Evolutionary conservation across 495 filamentous ascomycete genomes (phyloP).

Genomic region (Aspergillus kassunensis): DNA sequence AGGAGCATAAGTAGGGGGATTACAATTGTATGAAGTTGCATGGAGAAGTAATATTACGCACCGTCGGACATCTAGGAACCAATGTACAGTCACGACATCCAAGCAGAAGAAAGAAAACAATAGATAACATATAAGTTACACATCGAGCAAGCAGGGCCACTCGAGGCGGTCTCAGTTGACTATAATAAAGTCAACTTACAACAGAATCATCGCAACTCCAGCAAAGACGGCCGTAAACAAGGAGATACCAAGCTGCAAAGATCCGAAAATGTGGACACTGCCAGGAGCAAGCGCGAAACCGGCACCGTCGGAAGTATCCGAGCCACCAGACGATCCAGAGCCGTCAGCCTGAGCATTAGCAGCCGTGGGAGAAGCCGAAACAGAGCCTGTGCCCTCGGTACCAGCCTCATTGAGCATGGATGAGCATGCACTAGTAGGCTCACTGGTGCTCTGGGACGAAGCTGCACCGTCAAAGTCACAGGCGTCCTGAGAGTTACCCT

Average conservation of each 20-base stretch:
- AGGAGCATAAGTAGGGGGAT: no score
- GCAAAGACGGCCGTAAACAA: constrained; percentile 60
- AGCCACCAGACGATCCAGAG: constrained; percentile 2
- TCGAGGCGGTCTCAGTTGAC: not conserved
- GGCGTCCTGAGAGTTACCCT: constrained; percentile 46
- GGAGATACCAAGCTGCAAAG: constrained; percentile 60
- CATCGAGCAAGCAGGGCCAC: not conserved
- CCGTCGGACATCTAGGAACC: constrained; percentile 9
- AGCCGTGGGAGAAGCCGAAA: constrained; percentile 49
- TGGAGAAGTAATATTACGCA: constrained; percentile 19
- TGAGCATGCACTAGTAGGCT: constrained; percentile 48
- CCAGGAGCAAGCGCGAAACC: constrained; percentile 13
- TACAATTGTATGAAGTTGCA: constrained; percentile 18
- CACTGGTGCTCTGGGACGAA: constrained; percentile 41
- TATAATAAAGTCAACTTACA: constrained; percentile 34
- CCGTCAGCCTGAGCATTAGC: constrained; percentile 25
- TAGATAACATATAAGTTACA: not conserved
- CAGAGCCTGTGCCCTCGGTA: constrained; percentile 56
- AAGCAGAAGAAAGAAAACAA: not conserved
- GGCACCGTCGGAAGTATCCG: constrained; percentile 6
- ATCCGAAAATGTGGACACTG: constrained; percentile 53
- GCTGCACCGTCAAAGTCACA: constrained; percentile 79
- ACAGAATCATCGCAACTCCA: constrained; percentile 66
- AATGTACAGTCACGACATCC: not conserved
- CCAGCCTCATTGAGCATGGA: constrained; percentile 57